These are phyloP conservation scores for Candida insectorum DNA, from an alignment of 805 yeast species.

Conservation along the genomic window DNA sequence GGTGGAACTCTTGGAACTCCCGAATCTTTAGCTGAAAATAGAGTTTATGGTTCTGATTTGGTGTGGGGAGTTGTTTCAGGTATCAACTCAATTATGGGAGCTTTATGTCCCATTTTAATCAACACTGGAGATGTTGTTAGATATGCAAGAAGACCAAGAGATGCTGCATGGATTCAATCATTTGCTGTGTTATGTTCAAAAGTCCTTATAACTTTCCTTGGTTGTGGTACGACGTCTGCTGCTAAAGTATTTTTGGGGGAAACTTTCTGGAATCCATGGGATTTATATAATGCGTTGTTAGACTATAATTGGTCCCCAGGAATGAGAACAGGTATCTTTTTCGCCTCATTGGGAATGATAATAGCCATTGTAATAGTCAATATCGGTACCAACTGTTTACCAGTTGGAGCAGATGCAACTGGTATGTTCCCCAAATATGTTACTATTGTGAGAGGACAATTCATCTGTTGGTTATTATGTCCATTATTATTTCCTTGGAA, in stretches of 20 bases:
- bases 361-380: slow-evolving; percentile 7
- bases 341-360: slow-evolving; percentile 8
- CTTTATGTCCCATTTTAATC: slow-evolving; percentile 8
- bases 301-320: slow-evolving; percentile 7
- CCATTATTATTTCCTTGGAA: slow-evolving; percentile 9
- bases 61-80: slow-evolving; percentile 8
- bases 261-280: slow-evolving; percentile 10
- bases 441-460: slow-evolving; percentile 7
- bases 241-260: slow-evolving; percentile 7
- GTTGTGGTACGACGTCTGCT: slow-evolving; percentile 9
- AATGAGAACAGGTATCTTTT: slow-evolving; percentile 8
- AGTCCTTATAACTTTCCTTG: slow-evolving; percentile 7
- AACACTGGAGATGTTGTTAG: slow-evolving; percentile 9
- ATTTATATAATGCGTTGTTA: slow-evolving; percentile 7
- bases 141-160: slow-evolving; percentile 6
- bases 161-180: slow-evolving; percentile 9
- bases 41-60: slow-evolving; percentile 6
- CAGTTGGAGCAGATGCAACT: slow-evolving; percentile 9
- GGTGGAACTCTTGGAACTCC: slow-evolving; percentile 10
- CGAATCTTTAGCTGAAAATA: slow-evolving; percentile 1
- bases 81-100: slow-evolving; percentile 9
- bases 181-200: slow-evolving; percentile 7
- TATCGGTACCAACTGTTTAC: slow-evolving; percentile 7
- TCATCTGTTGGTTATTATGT: slow-evolving; percentile 5
- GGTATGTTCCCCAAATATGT: slow-evolving; percentile 9